Evolutionary conservation across 495 filamentous ascomycete species (phyloP).

Genomic region (Tetracladium marchalianum): DNA sequence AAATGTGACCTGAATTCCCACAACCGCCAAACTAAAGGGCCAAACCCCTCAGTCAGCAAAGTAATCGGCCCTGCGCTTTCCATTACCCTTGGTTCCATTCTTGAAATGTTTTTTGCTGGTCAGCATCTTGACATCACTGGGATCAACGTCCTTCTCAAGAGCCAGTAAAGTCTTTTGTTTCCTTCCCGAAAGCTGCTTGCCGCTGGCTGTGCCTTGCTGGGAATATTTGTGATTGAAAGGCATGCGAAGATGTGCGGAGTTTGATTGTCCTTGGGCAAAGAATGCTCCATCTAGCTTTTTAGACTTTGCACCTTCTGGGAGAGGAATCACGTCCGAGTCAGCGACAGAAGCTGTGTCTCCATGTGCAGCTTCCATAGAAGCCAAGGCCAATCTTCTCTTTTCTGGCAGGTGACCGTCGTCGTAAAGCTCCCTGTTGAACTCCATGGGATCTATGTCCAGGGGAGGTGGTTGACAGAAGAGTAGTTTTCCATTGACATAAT

Average conservation of each 20-base stretch:
- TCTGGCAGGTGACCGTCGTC: slow-evolving; percentile 66
- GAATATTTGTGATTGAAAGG: slow-evolving; percentile 83
- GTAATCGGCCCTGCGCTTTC: slow-evolving; percentile 28
- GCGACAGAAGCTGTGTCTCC: slow-evolving; percentile 30
- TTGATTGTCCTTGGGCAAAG: slow-evolving; percentile 57
- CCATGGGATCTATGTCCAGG: slow-evolving; percentile 52
- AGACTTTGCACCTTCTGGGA: slow-evolving; percentile 52
- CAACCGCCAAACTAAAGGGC: background rate
- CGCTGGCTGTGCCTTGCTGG: slow-evolving; percentile 58
- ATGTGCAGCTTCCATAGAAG: slow-evolving; percentile 32
- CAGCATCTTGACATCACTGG: slow-evolving; percentile 60
- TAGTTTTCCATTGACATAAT: slow-evolving; percentile 94
- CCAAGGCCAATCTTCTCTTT: slow-evolving; percentile 53
- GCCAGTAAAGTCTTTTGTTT: slow-evolving; percentile 82
- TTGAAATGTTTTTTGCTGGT: slow-evolving; percentile 95
- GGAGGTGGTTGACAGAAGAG: slow-evolving; percentile 87
- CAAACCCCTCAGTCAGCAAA: slow-evolving; percentile 17
- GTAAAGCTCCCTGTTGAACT: slow-evolving; percentile 89
- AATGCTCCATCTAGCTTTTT: slow-evolving; percentile 72
- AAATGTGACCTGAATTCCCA: no score
- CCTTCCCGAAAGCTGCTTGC: slow-evolving; percentile 66
- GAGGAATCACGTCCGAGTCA: slow-evolving; percentile 35
- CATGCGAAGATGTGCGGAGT: slow-evolving; percentile 57
- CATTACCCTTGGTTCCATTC: slow-evolving; percentile 53
- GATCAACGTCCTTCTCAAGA: slow-evolving; percentile 73